Conservation (phyloP, 257 asterid genomes). For the Marsdenia floribunda region DNA sequence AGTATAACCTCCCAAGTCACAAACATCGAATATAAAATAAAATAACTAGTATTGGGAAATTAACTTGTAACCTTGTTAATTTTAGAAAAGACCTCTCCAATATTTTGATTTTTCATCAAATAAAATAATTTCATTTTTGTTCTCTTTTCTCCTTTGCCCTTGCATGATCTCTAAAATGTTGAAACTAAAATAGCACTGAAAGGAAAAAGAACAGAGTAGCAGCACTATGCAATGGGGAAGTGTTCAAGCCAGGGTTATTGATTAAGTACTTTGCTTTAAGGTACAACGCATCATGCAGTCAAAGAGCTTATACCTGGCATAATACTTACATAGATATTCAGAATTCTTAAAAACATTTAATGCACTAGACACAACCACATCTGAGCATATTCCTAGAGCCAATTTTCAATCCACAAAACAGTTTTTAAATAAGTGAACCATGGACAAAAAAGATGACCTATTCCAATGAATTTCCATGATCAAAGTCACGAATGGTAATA, state of each 20-base stretch:
- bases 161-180: not conserved
- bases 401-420: conserved; percentile 2
- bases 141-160: not conserved
- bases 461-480: not conserved
- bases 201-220: not conserved
- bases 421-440: not conserved
- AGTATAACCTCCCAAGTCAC: not conserved
- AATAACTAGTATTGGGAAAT: not conserved
- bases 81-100: not conserved
- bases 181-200: not conserved
- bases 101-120: not conserved
- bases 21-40: not conserved
- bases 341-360: not conserved
- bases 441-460: not conserved
- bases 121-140: not conserved
- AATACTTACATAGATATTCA: not conserved
- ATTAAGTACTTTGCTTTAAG: not conserved
- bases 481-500: not conserved
- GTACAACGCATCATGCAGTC: not conserved
- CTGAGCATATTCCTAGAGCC: not conserved
- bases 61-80: not conserved
- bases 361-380: not conserved
- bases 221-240: not conserved
- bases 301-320: not conserved
- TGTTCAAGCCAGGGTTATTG: not conserved